Conservation (phyloP, 1,284 basidiomycete genomes). For the Austroboletus niveus region DNA sequence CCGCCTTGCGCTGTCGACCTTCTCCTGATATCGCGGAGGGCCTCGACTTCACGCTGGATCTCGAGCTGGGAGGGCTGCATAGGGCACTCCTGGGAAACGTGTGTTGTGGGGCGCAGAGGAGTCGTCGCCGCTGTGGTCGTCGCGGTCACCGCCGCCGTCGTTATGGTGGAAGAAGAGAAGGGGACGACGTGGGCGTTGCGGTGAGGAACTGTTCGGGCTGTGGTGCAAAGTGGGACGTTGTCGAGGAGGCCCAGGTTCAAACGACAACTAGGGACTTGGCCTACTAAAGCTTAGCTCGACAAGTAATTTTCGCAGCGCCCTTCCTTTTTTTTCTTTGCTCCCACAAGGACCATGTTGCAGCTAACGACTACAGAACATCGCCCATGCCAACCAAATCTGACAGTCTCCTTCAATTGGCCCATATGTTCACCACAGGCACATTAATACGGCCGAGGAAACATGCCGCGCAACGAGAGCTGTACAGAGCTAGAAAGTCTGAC, state of each 20-base stretch:
- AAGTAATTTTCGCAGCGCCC: slow-evolving; percentile 9
- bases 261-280: not conserved
- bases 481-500: not conserved
- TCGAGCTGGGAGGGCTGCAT: slow-evolving; percentile 81
- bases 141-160: slow-evolving; percentile 1
- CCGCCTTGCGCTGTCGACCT: slow-evolving; percentile 72
- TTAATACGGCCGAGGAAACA: not conserved
- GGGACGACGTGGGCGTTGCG: not conserved
- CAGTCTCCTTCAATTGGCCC: slow-evolving; percentile 12
- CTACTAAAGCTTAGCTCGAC: not conserved
- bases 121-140: slow-evolving; percentile 8
- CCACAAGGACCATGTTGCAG: not conserved
- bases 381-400: slow-evolving; percentile 18
- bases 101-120: slow-evolving; percentile 6
- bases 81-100: slow-evolving; percentile 10
- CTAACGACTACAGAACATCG: slow-evolving; percentile 19
- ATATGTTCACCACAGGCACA: slow-evolving; percentile 9
- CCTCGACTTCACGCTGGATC: slow-evolving; percentile 85
- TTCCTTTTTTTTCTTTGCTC: not conserved
- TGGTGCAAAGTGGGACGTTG: not conserved
- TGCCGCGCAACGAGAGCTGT: not conserved
- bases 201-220: not conserved
- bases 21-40: slow-evolving; percentile 77
- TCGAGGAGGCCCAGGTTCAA: slow-evolving; percentile 7
- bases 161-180: not conserved